phyloP scores from a whole-genome alignment of 2,329 filamentous ascomycete species.

The Coniella lustricola region DNA sequence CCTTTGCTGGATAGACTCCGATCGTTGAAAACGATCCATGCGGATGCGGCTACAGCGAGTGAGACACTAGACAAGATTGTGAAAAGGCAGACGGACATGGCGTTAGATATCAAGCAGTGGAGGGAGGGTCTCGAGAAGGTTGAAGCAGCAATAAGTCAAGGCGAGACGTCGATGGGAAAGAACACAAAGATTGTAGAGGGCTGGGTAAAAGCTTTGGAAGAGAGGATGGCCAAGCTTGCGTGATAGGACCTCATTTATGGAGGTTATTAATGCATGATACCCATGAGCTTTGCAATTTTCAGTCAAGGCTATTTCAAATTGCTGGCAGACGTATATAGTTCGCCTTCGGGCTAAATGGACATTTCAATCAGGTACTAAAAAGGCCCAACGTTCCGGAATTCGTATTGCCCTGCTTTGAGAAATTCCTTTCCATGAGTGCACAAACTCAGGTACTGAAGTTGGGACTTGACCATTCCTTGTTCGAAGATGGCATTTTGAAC shows the following conservation, averaged over 20 bases:
- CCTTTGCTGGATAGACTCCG: constrained; percentile 78
- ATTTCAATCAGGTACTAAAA: too few relatives aligned
- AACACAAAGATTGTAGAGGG: constrained; percentile 82
- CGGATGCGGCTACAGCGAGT: constrained; percentile 75
- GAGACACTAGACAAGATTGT: constrained; percentile 73
- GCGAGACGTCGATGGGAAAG: constrained; percentile 61
- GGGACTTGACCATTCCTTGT: too few relatives aligned
- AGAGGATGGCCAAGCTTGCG: constrained; percentile 57
- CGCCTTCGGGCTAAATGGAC: too few relatives aligned
- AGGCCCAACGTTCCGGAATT: too few relatives aligned
- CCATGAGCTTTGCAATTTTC: constrained; percentile 16
- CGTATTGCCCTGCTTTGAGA: too few relatives aligned
- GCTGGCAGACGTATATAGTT: too few relatives aligned
- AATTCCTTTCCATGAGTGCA: too few relatives aligned
- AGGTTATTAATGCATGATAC: constrained; percentile 29
- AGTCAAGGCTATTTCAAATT: too few relatives aligned
- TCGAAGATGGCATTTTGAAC: too few relatives aligned
- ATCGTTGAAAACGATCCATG: constrained; percentile 76
- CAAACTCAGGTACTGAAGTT: too few relatives aligned
- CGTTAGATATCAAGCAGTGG: constrained; percentile 55
- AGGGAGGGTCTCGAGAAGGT: constrained; percentile 17
- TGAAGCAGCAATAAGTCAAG: constrained; percentile 56
- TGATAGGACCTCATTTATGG: constrained; percentile 19
- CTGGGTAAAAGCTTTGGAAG: constrained; percentile 85
- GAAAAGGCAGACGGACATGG: constrained; percentile 73